Evolutionary conservation across 2,329 filamentous ascomycete genomes (phyloP), one percentile per base, ranked within the genome.

Genomic region (Pestalotiopsis sp.): DNA sequence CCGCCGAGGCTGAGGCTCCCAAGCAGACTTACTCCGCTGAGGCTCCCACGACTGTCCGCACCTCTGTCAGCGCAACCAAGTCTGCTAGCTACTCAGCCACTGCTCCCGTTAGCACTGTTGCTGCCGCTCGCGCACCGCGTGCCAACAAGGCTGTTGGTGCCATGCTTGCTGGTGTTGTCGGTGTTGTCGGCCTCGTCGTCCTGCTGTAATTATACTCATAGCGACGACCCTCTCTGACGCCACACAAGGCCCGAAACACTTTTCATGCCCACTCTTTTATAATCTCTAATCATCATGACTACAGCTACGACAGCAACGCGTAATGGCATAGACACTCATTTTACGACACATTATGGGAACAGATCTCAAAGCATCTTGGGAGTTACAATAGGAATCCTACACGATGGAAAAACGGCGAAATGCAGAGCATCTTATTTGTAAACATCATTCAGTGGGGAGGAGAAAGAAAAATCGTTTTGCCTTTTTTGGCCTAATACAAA

Each of bases 1-100:
- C 80, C 41, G 78, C 79, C 66, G 70, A 79, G 61, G 73, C 81
- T 31, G 70, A 79, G 61, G 73, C 81, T 31, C 79, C 78, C 59
- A 70, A 73, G 66, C 67, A 75, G 17, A 75, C 31, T 36, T 36
- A 36, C 31, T 36, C 79, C 66, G 45, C 17, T n/a, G 17, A 72
- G 64, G 56, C 71, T 3, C 69, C 73, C 1, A 73, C 73, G 11
- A 75, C 73, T 14, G 67, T 75, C 56, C 58, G 69, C 11, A 13
- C 61, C 36, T 56, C 25, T 38, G 25, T 56, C 57, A 59, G 67
- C 40, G 31, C 68, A 2, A 68, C 58, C 27, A 49, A 49, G 14
- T 40, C 68, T 27, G 59, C 59, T 40, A 36, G 68, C 31, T 36
- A 9, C 41, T 57, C 65, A 13, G 58, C 36, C 4, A 69, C 70